Evolutionary conservation across 441 rosid genomes (phyloP).

Genomic region (Populus tomentosa): DNA sequence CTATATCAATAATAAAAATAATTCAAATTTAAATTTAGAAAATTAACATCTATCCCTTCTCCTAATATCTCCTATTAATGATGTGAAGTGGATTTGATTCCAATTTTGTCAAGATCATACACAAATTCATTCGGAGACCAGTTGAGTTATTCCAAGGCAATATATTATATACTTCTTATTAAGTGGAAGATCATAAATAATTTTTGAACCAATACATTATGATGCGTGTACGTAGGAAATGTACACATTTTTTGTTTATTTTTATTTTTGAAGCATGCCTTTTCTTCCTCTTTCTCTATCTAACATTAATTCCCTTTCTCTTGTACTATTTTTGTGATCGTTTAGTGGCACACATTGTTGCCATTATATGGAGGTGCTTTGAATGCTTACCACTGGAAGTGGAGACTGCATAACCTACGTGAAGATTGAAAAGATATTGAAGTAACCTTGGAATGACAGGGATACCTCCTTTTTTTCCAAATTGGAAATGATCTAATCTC

Average conservation of each 20-base stretch:
- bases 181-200: too few species aligned
- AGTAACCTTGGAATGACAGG: background rate
- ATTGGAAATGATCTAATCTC: background rate
- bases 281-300: background rate
- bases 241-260: too few species aligned
- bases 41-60: background rate
- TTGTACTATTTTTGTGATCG: background rate
- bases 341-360: constrained; percentile 15
- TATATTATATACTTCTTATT: too few species aligned
- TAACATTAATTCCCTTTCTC: background rate
- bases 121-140: background rate
- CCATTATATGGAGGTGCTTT: constrained; percentile 7
- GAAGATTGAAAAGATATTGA: constrained; percentile 10
- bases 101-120: background rate
- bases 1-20: too few species aligned
- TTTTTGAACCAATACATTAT: too few species aligned
- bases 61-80: background rate
- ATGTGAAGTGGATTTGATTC: background rate
- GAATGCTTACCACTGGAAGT: constrained; percentile 27
- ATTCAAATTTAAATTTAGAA: too few species aligned
- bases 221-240: too few species aligned
- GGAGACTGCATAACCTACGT: constrained; percentile 17
- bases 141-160: background rate
- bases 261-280: too few species aligned
- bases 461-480: background rate